These are phyloP conservation scores for Articulospora tetracladia DNA, from an alignment of 495 filamentous ascomycete genomes.

Conservation along the genomic window DNA sequence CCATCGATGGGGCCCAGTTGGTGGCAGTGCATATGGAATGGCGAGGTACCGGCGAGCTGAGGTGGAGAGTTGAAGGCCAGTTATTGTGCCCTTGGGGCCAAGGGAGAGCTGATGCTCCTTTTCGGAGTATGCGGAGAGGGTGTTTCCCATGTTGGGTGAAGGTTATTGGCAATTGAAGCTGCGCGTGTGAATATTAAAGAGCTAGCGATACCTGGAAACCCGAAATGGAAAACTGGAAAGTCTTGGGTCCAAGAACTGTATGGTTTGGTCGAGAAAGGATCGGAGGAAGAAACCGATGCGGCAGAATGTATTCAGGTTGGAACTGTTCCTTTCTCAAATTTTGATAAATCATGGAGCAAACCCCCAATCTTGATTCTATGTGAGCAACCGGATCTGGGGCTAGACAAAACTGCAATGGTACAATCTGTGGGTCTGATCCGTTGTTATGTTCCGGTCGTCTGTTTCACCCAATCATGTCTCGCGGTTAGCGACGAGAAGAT, in stretches of 20 bases:
- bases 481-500: not conserved
- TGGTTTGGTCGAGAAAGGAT: no score
- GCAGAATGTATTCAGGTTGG: no score
- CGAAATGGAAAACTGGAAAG: no score
- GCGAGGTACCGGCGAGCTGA: not conserved
- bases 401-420: no score
- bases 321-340: no score
- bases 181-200: no score
- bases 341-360: no score
- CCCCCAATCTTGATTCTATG: no score
- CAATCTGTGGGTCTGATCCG: not conserved
- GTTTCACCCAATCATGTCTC: not conserved
- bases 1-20: not conserved
- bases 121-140: not conserved
- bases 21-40: conserved; percentile 3
- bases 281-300: no score
- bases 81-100: not conserved
- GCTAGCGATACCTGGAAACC: no score
- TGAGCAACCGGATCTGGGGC: no score
- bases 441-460: not conserved
- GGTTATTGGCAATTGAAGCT: not conserved
- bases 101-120: not conserved
- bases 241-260: no score
- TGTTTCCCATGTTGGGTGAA: not conserved
- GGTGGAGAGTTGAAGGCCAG: not conserved